Evolutionary conservation across 2,329 filamentous ascomycete species (phyloP).

Genomic region (Alternaria arbusti): DNA sequence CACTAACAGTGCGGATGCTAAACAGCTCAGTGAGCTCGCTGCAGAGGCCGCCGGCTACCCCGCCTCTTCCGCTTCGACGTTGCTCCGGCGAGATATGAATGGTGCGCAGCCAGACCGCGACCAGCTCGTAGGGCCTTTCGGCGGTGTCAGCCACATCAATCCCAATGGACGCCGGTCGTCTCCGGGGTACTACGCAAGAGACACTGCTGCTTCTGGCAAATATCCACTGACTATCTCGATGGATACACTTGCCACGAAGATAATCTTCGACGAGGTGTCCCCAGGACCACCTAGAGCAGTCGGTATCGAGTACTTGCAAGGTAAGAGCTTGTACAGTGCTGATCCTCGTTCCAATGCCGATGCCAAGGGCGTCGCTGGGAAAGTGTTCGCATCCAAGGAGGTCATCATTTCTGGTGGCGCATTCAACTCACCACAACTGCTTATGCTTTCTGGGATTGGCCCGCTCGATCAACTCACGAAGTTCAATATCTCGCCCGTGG

Average conservation of each 20-base stretch:
- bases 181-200: neutral
- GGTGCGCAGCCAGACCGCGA: neutral
- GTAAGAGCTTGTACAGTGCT: conserved; percentile 47
- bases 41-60: neutral
- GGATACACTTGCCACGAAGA: neutral
- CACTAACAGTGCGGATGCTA: conserved; percentile 22
- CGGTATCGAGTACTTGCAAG: conserved; percentile 49
- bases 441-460: conserved; percentile 68
- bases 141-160: neutral
- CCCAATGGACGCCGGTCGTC: neutral
- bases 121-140: neutral
- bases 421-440: conserved; percentile 68
- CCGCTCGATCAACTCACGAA: conserved; percentile 58
- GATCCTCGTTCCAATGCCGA: conserved; percentile 45
- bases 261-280: neutral
- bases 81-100: neutral
- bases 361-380: conserved; percentile 28
- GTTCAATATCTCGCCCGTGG: conserved; percentile 59
- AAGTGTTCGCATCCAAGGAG: conserved; percentile 26
- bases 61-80: neutral
- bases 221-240: conserved; percentile 63
- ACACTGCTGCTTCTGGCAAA: neutral
- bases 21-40: conserved; percentile 18
- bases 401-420: conserved; percentile 52
- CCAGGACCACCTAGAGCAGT: conserved; percentile 54